Evolutionary conservation across 1,139 yeast genomes (phyloP).

Genomic region (Blastobotrys proliferans): DNA sequence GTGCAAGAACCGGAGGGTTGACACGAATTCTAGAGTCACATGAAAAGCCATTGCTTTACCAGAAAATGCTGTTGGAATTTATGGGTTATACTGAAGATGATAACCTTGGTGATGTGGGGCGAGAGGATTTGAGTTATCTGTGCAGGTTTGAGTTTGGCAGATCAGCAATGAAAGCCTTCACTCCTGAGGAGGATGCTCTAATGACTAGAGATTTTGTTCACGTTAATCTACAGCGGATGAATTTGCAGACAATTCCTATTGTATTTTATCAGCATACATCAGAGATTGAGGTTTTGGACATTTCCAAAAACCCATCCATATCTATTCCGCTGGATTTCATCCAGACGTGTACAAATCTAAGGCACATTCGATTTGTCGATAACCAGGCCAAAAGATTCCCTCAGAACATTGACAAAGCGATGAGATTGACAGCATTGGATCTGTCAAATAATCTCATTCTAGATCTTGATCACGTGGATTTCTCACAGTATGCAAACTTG

Average conservation of each 20-base stretch:
- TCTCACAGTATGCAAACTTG: conserved; percentile 29
- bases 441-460: conserved; percentile 41
- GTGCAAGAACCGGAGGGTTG: conserved; percentile 75
- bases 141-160: conserved; percentile 80
- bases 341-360: conserved; percentile 72
- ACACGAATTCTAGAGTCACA: conserved; percentile 68
- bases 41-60: conserved; percentile 76
- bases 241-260: conserved; percentile 80
- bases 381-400: conserved; percentile 79
- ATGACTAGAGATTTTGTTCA: conserved; percentile 65
- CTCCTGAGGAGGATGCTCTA: conserved; percentile 61
- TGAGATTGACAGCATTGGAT: conserved; percentile 63
- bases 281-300: conserved; percentile 78
- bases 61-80: conserved; percentile 63
- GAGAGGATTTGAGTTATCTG: conserved; percentile 82
- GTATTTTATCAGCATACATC: conserved; percentile 76
- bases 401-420: conserved; percentile 63
- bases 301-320: conserved; percentile 83
- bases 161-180: conserved; percentile 62
- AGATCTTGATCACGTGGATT: conserved; percentile 31
- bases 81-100: conserved; percentile 82
- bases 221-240: conserved; percentile 70
- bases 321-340: conserved; percentile 80
- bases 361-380: conserved; percentile 61
- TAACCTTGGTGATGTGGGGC: conserved; percentile 70